Base-by-base conservation (phyloP, 2,329 filamentous ascomycete species). In the Paramyrothecium roridum region DNA sequence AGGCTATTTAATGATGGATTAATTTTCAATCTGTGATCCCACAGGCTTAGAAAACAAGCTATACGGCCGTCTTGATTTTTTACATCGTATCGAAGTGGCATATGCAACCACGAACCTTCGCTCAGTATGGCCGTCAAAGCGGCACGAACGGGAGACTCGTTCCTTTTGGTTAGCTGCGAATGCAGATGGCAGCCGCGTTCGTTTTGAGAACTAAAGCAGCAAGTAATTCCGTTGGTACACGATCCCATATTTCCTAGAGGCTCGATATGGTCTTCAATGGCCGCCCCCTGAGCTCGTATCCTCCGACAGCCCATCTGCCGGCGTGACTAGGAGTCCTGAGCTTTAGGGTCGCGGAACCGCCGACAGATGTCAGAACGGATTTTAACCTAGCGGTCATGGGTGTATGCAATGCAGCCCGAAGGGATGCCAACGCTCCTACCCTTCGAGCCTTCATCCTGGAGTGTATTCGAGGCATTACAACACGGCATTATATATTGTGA, bases 261-360 rank as follows among this genome's bases (percentile, higher is more conserved):
- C 22, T 34, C n/a, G n/a, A n/a, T n/a, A n/a, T n/a, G n/a, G n/a
- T n/a, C n/a, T n/a, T n/a, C n/a, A n/a, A n/a, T n/a, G 19, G 13
- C 45, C 52, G 11, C 46, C 45, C 4, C 52, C 52, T 16, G 22
- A 17, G 11, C 19, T 16, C 19, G 48, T 30, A 17, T 47, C 40
- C 8, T 22, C 49, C 19, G 30, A 21, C 17, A 45, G 52, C 10
- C 37, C 37, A 45, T 49, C 52, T n/a, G 43, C 43, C 45, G n/a
- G 49, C 45, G 33, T 82, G 4, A 80, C 78, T 0, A 79, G 79
- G 3, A 63, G 72, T 62, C 2, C 79, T 79, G 0, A 65, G n/a
- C n/a, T n/a, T n/a, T 82, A 0, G 79, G 80, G 1, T 67, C 76
- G n/a, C 76, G 79, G 61, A 63, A 71, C 2, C 65, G 70, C 16